These are phyloP conservation scores for Cryphonectria carpinicola DNA, from an alignment of 2,329 filamentous ascomycete species.

Conservation along the genomic window DNA sequence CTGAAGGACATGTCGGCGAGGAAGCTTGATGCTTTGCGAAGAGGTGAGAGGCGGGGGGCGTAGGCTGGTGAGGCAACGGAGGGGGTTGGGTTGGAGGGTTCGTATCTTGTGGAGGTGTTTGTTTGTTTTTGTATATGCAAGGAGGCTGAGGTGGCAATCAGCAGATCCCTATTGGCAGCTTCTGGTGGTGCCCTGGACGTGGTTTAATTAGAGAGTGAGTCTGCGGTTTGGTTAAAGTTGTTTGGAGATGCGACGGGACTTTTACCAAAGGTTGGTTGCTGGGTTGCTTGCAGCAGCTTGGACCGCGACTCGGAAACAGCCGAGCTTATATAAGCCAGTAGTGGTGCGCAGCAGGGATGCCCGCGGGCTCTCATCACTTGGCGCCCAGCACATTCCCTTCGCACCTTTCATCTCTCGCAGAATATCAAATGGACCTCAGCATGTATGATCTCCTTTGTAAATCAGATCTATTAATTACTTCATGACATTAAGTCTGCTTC, in stretches of 20 bases:
- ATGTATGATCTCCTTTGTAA: not conserved
- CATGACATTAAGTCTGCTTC: not conserved
- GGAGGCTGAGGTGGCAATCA: not conserved
- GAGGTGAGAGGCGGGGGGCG: not conserved
- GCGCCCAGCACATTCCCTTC: not conserved
- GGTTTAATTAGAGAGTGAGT: not conserved
- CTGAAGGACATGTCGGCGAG: slow-evolving; percentile 42
- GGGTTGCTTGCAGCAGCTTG: not conserved
- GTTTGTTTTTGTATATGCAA: not conserved
- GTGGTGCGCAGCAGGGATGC: not conserved
- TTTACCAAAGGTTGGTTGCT: not conserved
- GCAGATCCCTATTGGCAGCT: not conserved
- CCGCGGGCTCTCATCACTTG: not conserved
- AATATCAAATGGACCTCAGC: not conserved
- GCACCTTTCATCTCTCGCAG: not conserved
- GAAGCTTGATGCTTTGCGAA: slow-evolving; percentile 34
- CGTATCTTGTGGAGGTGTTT: not conserved
- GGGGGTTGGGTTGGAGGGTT: not conserved
- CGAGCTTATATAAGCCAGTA: slow-evolving; percentile 9
- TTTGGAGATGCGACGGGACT: slow-evolving; percentile 15
- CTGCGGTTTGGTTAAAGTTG: not conserved
- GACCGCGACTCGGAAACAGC: slow-evolving; percentile 7
- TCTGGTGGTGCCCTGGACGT: not conserved
- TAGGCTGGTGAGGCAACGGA: not conserved
- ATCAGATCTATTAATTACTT: not conserved